Base-by-base conservation (phyloP, 805 yeast genomes). In the Lipomyces oligophaga region DNA sequence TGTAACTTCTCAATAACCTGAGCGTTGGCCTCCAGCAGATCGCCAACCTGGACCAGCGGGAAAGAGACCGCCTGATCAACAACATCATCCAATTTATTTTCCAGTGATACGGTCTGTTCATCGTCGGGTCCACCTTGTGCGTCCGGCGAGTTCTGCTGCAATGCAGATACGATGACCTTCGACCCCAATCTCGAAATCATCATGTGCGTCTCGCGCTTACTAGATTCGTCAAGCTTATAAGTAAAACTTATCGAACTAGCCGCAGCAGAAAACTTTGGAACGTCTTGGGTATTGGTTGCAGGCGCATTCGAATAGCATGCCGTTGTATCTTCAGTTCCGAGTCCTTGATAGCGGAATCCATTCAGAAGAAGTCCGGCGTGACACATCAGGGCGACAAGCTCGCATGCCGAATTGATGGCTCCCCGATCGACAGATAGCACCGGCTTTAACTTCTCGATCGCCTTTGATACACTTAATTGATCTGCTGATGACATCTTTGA, bases 361-460 rank as follows among this genome's bases (percentile, higher is more conserved):
- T 40, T 49, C 3, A 49, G 37, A 8, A 51, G 43, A 52, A 51
- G 42, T 5, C 44, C 32, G 2, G 46, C 37, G 32, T 51, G 52
- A 20, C 43, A 34, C 10, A 44, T 22, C 31, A 49, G 11, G 10
- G 53, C 48, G 10, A 49, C 27, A 16, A 34, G 18, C 27, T 44
- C 49, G 32, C 31, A 36, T 8, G 46, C 27, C 3, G 48, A 47
- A 4, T 25, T n/a, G 34, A 45, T 28, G 22, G 35, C 18, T 19
- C 27, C 16, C 10, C 30, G 11, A n/a, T 18, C 31, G 10, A 19
- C 15, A 13, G 38, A 2, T 15, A 43, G 38, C 15, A 34, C 26
- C 5, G 34, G n/a, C n/a, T n/a, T n/a, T n/a, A n/a, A n/a, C n/a
- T n/a, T n/a, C n/a, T n/a, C n/a, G n/a, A n/a, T n/a, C n/a, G n/a